Evolutionary conservation across 2,329 filamentous ascomycete genomes (phyloP).

Genomic region (Cryphonectria nitschkei): DNA sequence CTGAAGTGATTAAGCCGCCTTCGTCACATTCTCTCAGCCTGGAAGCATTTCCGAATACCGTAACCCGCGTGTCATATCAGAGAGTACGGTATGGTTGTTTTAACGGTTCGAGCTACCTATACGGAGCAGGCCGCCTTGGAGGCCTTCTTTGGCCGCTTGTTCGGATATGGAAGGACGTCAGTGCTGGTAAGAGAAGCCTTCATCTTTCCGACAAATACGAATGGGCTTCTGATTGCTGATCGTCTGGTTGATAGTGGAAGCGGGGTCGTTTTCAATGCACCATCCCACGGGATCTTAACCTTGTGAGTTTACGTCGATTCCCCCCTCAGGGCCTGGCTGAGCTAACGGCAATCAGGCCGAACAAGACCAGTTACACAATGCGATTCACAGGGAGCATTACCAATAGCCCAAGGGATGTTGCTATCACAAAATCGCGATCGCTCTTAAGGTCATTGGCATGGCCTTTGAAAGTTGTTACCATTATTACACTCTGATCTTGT

Average conservation of each 20-base stretch:
- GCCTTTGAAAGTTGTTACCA: not conserved
- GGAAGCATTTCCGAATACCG: not conserved
- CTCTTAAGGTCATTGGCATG: no score
- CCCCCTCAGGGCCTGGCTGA: not conserved
- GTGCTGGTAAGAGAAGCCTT: conserved; percentile 14
- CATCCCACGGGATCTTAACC: conserved; percentile 9
- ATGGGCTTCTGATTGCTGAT: not conserved
- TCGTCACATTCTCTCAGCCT: not conserved
- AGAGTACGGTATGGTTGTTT: conserved; percentile 9
- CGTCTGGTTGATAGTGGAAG: conserved; percentile 15
- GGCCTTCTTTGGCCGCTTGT: conserved; percentile 9
- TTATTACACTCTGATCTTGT: not conserved
- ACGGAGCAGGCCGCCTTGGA: conserved; percentile 20
- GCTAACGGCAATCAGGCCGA: conserved; percentile 1
- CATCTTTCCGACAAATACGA: not conserved
- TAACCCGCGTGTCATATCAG: not conserved
- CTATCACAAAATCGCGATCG: not conserved
- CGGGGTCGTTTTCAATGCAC: conserved; percentile 20
- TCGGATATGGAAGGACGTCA: conserved; percentile 20
- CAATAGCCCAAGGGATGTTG: not conserved
- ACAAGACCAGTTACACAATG: conserved; percentile 13
- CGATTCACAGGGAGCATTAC: conserved; percentile 7
- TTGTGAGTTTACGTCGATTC: not conserved
- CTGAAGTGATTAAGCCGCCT: not conserved
- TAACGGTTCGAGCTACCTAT: conserved; percentile 22